These are phyloP conservation scores for Pseudogymnoascus sp. DNA, from an alignment of 2,329 filamentous ascomycete species.

Conservation along the genomic window DNA sequence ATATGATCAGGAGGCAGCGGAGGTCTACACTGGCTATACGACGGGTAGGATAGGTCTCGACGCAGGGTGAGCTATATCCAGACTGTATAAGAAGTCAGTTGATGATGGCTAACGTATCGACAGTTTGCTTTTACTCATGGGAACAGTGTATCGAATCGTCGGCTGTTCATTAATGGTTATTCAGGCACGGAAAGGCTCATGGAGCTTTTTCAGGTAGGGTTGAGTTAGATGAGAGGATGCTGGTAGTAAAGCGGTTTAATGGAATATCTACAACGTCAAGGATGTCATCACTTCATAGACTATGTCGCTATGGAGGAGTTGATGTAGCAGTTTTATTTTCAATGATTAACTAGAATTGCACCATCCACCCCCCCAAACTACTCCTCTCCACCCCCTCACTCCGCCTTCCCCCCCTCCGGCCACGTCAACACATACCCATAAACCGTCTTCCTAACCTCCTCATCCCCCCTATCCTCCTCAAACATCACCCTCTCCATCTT, in stretches of 20 bases:
- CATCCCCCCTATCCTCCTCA: slow-evolving; percentile 77
- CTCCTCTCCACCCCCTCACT: neutral
- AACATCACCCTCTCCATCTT: slow-evolving; percentile 83
- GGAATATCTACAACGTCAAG: too few species aligned
- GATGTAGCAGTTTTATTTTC: too few species aligned
- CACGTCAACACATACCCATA: slow-evolving; percentile 27
- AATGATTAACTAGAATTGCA: neutral
- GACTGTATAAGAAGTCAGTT: too few species aligned
- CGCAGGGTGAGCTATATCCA: neutral
- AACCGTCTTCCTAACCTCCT: slow-evolving; percentile 71
- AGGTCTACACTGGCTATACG: neutral
- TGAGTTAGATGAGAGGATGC: neutral
- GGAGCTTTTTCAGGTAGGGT: neutral
- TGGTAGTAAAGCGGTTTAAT: too few species aligned
- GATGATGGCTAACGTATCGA: neutral
- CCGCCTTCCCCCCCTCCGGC: slow-evolving; percentile 10
- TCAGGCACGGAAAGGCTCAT: neutral
- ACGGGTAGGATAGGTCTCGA: neutral
- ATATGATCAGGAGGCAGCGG: neutral
- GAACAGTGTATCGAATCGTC: neutral
- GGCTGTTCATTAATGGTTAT: neutral
- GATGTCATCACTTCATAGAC: too few species aligned
- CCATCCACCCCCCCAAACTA: neutral
- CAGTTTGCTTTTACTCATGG: neutral
- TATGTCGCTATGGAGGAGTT: too few species aligned